Conservation (phyloP, 345 rosid genomes). For the Moricandia arvensis region DNA sequence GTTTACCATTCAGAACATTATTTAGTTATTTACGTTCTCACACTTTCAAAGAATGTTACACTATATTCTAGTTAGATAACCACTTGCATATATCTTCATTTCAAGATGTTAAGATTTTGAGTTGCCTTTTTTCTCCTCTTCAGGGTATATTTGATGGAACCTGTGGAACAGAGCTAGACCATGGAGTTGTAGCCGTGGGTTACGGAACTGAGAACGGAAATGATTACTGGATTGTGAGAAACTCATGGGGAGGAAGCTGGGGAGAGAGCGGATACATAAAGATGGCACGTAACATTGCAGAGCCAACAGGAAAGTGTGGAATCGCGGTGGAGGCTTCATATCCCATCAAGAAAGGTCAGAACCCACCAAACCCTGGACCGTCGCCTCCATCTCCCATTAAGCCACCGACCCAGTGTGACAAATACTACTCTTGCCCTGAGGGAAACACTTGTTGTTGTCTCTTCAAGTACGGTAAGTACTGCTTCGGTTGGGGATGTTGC, state of each 20-base stretch:
- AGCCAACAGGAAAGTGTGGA: conserved; percentile 71
- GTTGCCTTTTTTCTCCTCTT: neutral
- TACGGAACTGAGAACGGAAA: conserved; percentile 76
- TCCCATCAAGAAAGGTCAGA: conserved; percentile 73
- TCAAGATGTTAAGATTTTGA: neutral
- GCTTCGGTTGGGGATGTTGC: conserved; percentile 97
- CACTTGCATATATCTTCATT: neutral
- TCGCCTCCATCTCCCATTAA: conserved; percentile 84
- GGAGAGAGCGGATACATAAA: conserved; percentile 81
- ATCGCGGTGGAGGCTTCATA: conserved; percentile 85
- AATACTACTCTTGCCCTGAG: conserved; percentile 59
- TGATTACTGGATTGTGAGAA: conserved; percentile 81
- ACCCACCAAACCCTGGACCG: conserved; percentile 96
- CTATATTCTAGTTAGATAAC: neutral
- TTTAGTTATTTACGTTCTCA: no score
- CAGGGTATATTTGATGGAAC: conserved; percentile 77
- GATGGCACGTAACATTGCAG: conserved; percentile 59
- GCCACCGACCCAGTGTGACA: conserved; percentile 77
- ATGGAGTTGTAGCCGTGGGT: conserved; percentile 88
- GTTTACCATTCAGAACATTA: no score
- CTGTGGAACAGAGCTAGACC: conserved; percentile 82
- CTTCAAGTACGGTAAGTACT: conserved; percentile 52
- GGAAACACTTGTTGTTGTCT: conserved; percentile 88
- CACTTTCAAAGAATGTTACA: no score
- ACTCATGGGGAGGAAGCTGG: conserved; percentile 85